A percentile compares a stretch with the other conserved stretches of the same genome.
These are phyloP conservation scores for Phialophora chinensis DNA, from an alignment of 2,329 filamentous ascomycete species.

Conservation along the genomic window DNA sequence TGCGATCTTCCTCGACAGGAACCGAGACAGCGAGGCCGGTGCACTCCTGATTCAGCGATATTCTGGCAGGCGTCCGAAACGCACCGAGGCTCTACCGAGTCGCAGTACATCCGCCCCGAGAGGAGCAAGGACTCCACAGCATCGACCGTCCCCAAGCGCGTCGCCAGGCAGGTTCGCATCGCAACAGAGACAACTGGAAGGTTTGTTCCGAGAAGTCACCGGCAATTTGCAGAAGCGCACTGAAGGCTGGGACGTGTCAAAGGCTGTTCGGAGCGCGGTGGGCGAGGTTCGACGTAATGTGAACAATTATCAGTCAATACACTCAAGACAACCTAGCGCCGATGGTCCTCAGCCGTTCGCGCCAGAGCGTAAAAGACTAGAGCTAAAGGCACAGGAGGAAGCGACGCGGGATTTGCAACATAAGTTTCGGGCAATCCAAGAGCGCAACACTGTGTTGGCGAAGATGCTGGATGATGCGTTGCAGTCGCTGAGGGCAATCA, in stretches of 20 bases:
- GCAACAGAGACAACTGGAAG: constrained; percentile 51
- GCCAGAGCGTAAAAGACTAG: background rate
- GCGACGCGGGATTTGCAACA: constrained; percentile 10
- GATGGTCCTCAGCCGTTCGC: constrained; percentile 19
- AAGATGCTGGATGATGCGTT: constrained; percentile 50
- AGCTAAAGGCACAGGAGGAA: constrained; percentile 13
- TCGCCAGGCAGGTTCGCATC: constrained; percentile 47
- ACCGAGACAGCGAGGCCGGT: constrained; percentile 51
- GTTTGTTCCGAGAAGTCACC: constrained; percentile 56
- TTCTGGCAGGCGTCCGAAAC: constrained; percentile 52
- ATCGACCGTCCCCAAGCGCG: constrained; percentile 43
- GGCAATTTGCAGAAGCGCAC: constrained; percentile 55
- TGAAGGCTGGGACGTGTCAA: constrained; percentile 57
- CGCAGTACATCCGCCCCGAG: constrained; percentile 34
- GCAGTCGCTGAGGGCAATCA: constrained; percentile 47
- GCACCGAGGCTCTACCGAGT: constrained; percentile 35
- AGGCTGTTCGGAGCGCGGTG: constrained; percentile 55
- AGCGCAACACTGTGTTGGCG: constrained; percentile 50
- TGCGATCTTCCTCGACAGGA: constrained; percentile 64
- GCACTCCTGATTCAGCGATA: constrained; percentile 54
- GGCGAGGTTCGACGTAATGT: constrained; percentile 55
- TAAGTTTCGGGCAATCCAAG: constrained; percentile 46
- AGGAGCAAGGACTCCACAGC: constrained; percentile 35
- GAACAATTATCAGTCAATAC: constrained; percentile 51
- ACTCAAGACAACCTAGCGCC: constrained; percentile 30